Evolutionary conservation across 495 filamentous ascomycete species (phyloP).

Genomic region (Hamigera avellanea): DNA sequence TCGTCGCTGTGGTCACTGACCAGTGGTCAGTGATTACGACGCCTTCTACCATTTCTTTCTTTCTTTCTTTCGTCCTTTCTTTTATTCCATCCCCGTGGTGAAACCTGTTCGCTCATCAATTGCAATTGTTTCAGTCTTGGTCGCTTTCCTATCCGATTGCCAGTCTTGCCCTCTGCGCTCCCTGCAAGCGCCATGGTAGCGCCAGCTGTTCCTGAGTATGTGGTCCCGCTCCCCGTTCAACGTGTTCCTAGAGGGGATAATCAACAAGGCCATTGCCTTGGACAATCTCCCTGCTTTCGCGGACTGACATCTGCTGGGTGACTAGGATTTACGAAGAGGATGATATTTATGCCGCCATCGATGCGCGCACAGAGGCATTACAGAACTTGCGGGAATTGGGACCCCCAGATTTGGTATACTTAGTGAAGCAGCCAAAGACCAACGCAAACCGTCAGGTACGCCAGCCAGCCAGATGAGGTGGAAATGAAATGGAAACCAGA

Average conservation of each 20-base stretch:
- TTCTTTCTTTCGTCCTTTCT: too few species aligned
- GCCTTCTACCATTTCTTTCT: too few species aligned
- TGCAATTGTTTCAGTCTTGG: neutral
- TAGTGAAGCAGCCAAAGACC: slow-evolving; percentile 72
- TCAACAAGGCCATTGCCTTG: neutral
- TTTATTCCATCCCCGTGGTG: too few species aligned
- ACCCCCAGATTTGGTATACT: slow-evolving; percentile 88
- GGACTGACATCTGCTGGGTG: slow-evolving; percentile 11
- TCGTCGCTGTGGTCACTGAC: too few species aligned
- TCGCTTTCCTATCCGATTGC: neutral
- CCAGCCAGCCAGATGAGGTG: too few species aligned
- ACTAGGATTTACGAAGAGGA: slow-evolving; percentile 77
- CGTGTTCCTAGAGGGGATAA: slow-evolving; percentile 16
- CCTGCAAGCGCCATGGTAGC: slow-evolving; percentile 57
- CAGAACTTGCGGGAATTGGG: slow-evolving; percentile 80
- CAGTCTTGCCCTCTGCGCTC: slow-evolving; percentile 8
- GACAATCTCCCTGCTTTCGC: neutral
- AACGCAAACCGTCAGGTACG: slow-evolving; percentile 38
- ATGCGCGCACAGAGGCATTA: slow-evolving; percentile 79
- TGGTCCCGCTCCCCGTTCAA: slow-evolving; percentile 22
- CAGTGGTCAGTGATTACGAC: too few species aligned
- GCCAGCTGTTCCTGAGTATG: slow-evolving; percentile 83
- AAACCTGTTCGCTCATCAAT: neutral
- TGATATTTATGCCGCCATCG: slow-evolving; percentile 75
- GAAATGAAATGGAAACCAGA: too few species aligned